Base-by-base conservation (phyloP, 805 yeast species). In the Cyberlindnera subsufficiens region DNA sequence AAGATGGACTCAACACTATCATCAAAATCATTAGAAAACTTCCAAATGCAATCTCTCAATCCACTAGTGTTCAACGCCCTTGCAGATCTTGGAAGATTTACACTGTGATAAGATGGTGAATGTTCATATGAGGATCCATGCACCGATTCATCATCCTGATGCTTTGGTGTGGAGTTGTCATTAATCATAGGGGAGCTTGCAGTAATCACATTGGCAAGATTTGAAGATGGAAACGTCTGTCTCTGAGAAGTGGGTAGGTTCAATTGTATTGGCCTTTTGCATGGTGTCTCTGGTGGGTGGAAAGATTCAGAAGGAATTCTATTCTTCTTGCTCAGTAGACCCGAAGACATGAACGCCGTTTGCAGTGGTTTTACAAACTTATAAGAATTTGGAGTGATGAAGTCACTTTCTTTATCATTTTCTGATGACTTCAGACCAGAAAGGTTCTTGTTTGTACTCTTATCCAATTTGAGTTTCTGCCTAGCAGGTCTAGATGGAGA, bases 361-460 rank as follows among this genome's bases (percentile, higher is more conserved):
- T 86, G 95, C 32, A 87, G 69, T 3, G 96, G 96, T 57, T 83
- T 85, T 18, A 85, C 93, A 38, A 78, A 76, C 49, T 78, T 75
- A 61, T 82, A 86, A 14, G 74, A 68, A 32, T 72, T 77, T 1
- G 84, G 80, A 0, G 82, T 74, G 30, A 61, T 54, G 43, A 66
- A 67, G n/a, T 59, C 59, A 3, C 32, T 47, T 5, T 47, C 51
- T 3, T 33, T 40, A n/a, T 34, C 32, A 10, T 22, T 33, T 5
- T 43, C 45, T 3, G 34, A 15, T 16, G 37, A 25, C 38, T 46
- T 52, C 19, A 48, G 8, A 20, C 38, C 46, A 7, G 46, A 11
- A 3, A 50, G 22, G 3, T 39, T 37, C 30, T 47, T 54, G 39
- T 44, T 49, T 9, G 20, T 16, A 11, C 35, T 6, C 20, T 44